Evolutionary conservation across 352 stramenopile genomes (phyloP).

Genomic region (Phytophthora kernoviae): DNA sequence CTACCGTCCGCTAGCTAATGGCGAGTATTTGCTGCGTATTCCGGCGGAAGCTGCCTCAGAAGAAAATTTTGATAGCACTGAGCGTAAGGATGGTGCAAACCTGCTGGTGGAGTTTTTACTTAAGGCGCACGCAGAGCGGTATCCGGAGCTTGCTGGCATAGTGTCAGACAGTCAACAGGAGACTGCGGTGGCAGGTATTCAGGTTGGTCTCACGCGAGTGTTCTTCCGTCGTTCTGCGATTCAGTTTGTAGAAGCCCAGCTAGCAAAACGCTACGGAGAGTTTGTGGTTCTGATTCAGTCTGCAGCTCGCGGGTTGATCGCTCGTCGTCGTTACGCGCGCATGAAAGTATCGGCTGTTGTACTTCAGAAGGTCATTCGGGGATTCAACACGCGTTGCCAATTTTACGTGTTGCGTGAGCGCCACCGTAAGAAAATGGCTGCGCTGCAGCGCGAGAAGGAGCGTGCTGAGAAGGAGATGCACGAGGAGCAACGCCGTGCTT

Average conservation of each 20-base stretch:
- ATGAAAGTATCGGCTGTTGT: conserved; percentile 51
- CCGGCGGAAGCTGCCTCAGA: conserved; percentile 55
- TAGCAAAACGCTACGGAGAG: conserved; percentile 85
- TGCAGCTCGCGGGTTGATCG: conserved; percentile 63
- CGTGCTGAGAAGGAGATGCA: conserved; percentile 37
- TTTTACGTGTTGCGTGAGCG: conserved; percentile 60
- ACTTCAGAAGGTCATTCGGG: conserved; percentile 68
- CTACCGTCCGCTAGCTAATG: conserved; percentile 82
- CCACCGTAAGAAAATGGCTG: conserved; percentile 51
- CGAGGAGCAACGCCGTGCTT: conserved; percentile 39
- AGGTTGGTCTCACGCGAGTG: conserved; percentile 80
- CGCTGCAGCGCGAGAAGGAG: conserved; percentile 44
- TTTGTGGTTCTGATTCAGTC: conserved; percentile 88
- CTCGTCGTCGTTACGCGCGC: conserved; percentile 48
- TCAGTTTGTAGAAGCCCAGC: conserved; percentile 85
- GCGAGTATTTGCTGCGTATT: conserved; percentile 63
- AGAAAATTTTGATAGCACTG: conserved; percentile 55
- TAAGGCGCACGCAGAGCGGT: conserved; percentile 68
- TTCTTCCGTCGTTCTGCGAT: conserved; percentile 87
- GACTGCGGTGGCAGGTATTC: conserved; percentile 59
- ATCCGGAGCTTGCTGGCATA: conserved; percentile 52
- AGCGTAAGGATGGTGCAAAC: conserved; percentile 56
- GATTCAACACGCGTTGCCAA: conserved; percentile 60
- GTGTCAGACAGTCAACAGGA: conserved; percentile 49
- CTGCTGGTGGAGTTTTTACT: conserved; percentile 74